Conservation (phyloP, 1,284 basidiomycete species). For the Rhodotorula sp. region DNA sequence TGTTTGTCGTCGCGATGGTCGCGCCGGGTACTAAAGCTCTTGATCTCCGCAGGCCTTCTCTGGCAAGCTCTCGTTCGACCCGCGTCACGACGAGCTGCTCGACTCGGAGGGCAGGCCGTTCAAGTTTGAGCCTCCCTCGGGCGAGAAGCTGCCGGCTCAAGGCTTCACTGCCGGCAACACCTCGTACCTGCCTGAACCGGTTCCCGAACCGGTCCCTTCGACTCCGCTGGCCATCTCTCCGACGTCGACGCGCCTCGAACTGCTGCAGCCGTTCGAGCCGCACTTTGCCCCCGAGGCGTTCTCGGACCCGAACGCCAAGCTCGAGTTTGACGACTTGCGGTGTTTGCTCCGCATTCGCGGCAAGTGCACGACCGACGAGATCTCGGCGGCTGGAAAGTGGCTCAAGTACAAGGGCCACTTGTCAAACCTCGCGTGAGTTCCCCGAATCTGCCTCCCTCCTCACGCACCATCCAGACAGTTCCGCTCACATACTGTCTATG, state of each 20-base stretch:
- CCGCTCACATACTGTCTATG: background rate
- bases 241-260: conserved; percentile 80
- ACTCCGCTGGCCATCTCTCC: conserved; percentile 75
- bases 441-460: background rate
- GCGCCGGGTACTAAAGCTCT: background rate
- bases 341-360: conserved; percentile 89
- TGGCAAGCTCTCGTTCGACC: conserved; percentile 92
- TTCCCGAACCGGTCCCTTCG: conserved; percentile 64
- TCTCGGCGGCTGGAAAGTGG: conserved; percentile 94
- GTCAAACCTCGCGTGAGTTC: conserved; percentile 42
- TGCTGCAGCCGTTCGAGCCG: conserved; percentile 79
- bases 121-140: conserved; percentile 80
- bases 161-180: conserved; percentile 76
- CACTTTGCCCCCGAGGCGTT: conserved; percentile 61
- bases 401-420: conserved; percentile 81
- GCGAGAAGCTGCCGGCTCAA: conserved; percentile 75
- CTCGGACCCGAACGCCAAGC: conserved; percentile 56
- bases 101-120: conserved; percentile 59
- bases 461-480: background rate
- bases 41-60: conserved; percentile 68
- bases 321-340: conserved; percentile 67
- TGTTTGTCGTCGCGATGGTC: background rate
- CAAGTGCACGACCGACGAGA: conserved; percentile 98
- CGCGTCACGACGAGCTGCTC: conserved; percentile 75
- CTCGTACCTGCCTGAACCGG: conserved; percentile 73